Evolutionary conservation across 2,329 filamentous ascomycete genomes (phyloP), one percentile per base, ranked within the genome.

Genomic region (Fusarium succisae): DNA sequence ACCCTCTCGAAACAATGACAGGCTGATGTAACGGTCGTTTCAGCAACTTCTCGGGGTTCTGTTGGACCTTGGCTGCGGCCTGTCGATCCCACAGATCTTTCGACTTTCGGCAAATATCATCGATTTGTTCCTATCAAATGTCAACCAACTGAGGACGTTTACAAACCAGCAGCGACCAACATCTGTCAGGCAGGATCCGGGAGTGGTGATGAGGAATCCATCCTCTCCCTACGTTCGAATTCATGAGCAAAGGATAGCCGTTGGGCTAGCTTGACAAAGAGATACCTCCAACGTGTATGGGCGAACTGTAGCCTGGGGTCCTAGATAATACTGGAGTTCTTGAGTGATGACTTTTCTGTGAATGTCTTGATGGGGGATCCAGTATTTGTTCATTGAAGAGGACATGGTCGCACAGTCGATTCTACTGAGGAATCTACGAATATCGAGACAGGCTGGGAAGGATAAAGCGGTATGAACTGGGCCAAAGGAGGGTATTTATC

Each of bases 81-180:
- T 90, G 87, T 73, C 76, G 77, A 72, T 90, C 87, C 88, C 88
- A 91, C 69, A 88, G 82, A 62, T 89, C 87, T 70, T 85, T 88
- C 41, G 88, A 90, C 79, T 90, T 90, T 69, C 84, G 80, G 79
- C 89, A 91, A 63, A 91, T 89, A 75, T 91, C 89, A 77, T 91
- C 88, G 72, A 91, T 90, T 84, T 91, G 89, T 81, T 90, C 88
- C 89, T 90, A 48, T 53, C 28, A 56, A 60, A 58, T 65, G 76
- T 79, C 65, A 79, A 71, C 62, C 63, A 58, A 63, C 28, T 51
- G 58, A 67, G 38, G 44, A 62, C 38, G 38, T 35, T 47, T 38
- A n/a, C 39, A 39, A 41, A 63, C 47, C 28, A 38, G 39, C 57
- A 53, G 45, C 55, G 48, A 77, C 88, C 86, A 81, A 90, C 89